phyloP scores from a whole-genome alignment of 2,329 filamentous ascomycete species.

The Trichoderma koningiopsis region DNA sequence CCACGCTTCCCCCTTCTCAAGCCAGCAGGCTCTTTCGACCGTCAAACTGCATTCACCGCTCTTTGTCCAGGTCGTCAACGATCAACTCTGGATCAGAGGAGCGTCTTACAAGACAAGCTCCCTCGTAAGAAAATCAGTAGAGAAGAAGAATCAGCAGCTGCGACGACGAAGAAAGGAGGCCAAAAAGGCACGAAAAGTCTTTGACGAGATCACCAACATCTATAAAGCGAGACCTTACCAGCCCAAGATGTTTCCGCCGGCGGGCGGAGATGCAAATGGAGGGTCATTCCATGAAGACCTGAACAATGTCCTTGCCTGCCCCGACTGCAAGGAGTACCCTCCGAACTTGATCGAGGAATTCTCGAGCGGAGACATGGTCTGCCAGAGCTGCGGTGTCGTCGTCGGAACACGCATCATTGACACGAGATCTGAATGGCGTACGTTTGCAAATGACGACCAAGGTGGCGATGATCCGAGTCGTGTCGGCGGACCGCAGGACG shows the following conservation, averaged over 20 bases:
- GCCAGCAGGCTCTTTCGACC: slow-evolving; percentile 36
- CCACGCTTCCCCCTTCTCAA: background rate
- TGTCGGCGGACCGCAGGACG: slow-evolving; percentile 93
- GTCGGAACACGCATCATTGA: slow-evolving; percentile 91
- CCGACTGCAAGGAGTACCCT: slow-evolving; percentile 88
- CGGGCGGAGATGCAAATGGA: slow-evolving; percentile 37
- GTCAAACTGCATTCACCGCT: slow-evolving; percentile 73
- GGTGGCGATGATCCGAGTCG: slow-evolving; percentile 95
- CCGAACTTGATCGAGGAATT: slow-evolving; percentile 93
- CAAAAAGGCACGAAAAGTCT: slow-evolving; percentile 43
- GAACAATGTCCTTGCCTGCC: slow-evolving; percentile 82
- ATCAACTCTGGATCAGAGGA: slow-evolving; percentile 43
- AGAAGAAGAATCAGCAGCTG: slow-evolving; percentile 40
- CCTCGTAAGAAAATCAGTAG: slow-evolving; percentile 33
- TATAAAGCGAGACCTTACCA: slow-evolving; percentile 46
- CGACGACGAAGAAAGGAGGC: slow-evolving; percentile 39
- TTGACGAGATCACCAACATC: slow-evolving; percentile 47
- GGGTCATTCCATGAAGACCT: slow-evolving; percentile 75
- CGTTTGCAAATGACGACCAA: slow-evolving; percentile 97
- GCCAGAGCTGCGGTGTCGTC: slow-evolving; percentile 86
- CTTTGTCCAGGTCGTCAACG: slow-evolving; percentile 60
- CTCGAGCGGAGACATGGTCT: slow-evolving; percentile 89
- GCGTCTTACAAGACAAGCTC: slow-evolving; percentile 29
- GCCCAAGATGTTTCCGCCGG: slow-evolving; percentile 51
- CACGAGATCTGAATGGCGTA: slow-evolving; percentile 96